Percentiles rank a stretch among this genome's conserved stretches.
Conservation (phyloP, 177 flowering plant genomes). For the Vitis hybrid region DNA sequence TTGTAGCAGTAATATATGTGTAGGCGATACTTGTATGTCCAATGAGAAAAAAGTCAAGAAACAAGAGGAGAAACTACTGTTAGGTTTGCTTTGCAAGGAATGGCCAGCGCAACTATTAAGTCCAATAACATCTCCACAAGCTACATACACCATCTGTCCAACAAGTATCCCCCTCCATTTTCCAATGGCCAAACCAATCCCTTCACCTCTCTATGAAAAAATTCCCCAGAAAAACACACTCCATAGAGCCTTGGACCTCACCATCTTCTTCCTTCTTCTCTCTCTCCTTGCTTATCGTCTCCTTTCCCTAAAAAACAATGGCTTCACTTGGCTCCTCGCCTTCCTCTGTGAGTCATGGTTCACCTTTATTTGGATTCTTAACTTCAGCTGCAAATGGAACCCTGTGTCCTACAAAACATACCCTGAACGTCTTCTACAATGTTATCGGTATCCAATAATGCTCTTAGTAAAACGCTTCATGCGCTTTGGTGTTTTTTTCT, state of each 20-base stretch:
- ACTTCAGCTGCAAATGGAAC: constrained; percentile 41
- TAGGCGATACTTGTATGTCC: too few relatives aligned
- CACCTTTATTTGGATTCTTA: constrained; percentile 46
- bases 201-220: constrained; percentile 35
- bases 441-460: neutral
- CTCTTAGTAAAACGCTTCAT: too few relatives aligned
- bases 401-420: constrained; percentile 34
- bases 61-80: too few relatives aligned
- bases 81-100: too few relatives aligned
- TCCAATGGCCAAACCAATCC: neutral
- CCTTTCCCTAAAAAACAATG: constrained; percentile 20
- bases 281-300: constrained; percentile 46
- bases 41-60: too few relatives aligned
- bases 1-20: too few relatives aligned
- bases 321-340: constrained; percentile 40
- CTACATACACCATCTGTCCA: too few relatives aligned
- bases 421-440: constrained; percentile 34
- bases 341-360: constrained; percentile 57
- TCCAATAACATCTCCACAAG: too few relatives aligned
- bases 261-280: constrained; percentile 39
- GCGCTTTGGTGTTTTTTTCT: too few relatives aligned
- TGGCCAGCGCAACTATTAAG: too few relatives aligned
- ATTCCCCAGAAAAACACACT: constrained; percentile 21
- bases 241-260: constrained; percentile 21
- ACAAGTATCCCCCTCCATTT: too few relatives aligned